A percentile compares a stretch with the other conserved stretches of the same genome.
Evolutionary conservation across 202 grass and related monocot genomes (phyloP).

Genomic region (Schoenoplectus tabernaemontani): DNA sequence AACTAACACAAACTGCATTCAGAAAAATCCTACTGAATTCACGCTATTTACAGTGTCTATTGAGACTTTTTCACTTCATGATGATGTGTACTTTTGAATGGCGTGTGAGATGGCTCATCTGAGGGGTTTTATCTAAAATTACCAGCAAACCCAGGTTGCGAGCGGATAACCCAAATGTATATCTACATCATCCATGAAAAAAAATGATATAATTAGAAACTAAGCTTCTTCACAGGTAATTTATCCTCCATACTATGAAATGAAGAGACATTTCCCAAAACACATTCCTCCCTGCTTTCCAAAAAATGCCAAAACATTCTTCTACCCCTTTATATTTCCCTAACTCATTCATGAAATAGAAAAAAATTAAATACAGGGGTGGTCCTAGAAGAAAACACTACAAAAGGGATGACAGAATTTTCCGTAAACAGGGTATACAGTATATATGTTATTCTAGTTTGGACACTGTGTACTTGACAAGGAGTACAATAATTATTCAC

Average conservation of each 20-base stretch:
- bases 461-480: background rate
- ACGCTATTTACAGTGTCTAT: constrained; percentile 14
- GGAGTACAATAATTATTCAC: background rate
- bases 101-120: constrained; percentile 29
- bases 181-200: constrained; percentile 39
- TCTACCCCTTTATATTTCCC: no score
- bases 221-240: background rate
- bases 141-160: constrained; percentile 68
- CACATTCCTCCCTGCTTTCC: background rate
- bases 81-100: constrained; percentile 5
- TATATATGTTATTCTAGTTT: background rate
- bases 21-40: constrained; percentile 13
- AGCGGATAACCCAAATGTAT: constrained; percentile 57
- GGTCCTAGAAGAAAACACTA: background rate
- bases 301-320: background rate
- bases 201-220: background rate
- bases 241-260: background rate
- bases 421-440: background rate
- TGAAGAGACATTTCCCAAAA: background rate
- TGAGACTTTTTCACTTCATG: background rate
- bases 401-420: background rate
- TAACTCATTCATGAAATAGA: background rate
- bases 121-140: constrained; percentile 64
- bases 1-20: constrained; percentile 2
- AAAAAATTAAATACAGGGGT: background rate